Evolutionary conservation across 805 yeast species (phyloP).

Genomic region (Barnettozyma wickerhamii): DNA sequence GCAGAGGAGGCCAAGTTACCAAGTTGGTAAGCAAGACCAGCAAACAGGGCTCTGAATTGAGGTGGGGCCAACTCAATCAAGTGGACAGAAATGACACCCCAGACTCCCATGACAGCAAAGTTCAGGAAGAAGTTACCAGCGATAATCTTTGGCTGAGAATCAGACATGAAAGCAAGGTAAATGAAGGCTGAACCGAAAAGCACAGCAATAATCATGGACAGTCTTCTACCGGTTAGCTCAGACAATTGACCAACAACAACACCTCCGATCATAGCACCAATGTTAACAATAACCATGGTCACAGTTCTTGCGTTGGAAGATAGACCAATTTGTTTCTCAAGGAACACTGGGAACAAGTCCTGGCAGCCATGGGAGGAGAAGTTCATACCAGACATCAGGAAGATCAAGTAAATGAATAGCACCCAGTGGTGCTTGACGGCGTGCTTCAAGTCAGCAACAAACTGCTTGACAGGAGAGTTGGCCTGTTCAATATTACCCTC

Average conservation of each 20-base stretch:
- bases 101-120: constrained; percentile 65
- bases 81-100: constrained; percentile 70
- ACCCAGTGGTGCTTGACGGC: constrained; percentile 55
- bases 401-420: constrained; percentile 48
- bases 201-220: constrained; percentile 47
- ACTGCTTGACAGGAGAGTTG: constrained; percentile 19
- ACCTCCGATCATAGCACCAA: constrained; percentile 70
- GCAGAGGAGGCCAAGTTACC: constrained; percentile 35
- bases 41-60: constrained; percentile 55
- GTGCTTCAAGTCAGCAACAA: constrained; percentile 27
- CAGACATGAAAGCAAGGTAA: constrained; percentile 51
- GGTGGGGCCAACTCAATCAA: constrained; percentile 64
- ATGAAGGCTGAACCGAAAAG: constrained; percentile 54
- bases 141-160: constrained; percentile 37
- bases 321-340: constrained; percentile 47
- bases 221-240: constrained; percentile 56
- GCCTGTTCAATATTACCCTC: constrained; percentile 21
- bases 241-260: constrained; percentile 52
- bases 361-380: constrained; percentile 74
- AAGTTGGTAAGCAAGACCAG: constrained; percentile 49
- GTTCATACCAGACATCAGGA: constrained; percentile 66
- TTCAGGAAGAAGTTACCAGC: constrained; percentile 65
- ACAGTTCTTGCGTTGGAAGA: constrained; percentile 48
- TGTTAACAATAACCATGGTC: constrained; percentile 56
- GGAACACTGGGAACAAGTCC: constrained; percentile 65